Evolutionary conservation across 1,284 basidiomycete species (phyloP).

Genomic region (Heterobasidion annosum): DNA sequence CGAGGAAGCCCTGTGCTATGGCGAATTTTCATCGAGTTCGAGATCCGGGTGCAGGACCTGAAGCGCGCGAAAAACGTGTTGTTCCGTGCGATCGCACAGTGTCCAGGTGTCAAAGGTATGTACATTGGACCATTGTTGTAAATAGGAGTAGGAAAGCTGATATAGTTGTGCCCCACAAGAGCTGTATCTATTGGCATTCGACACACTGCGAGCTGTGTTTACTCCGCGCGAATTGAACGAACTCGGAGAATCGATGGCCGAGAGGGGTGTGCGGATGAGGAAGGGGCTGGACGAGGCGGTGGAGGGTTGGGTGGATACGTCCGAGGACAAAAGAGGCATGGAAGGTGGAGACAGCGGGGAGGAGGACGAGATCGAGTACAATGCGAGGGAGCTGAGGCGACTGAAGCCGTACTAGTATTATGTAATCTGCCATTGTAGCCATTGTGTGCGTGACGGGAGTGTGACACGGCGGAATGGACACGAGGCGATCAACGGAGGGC

Average conservation of each 20-base stretch:
- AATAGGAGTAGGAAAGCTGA: slow-evolving; percentile 2
- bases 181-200: slow-evolving; percentile 82
- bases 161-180: slow-evolving; percentile 33
- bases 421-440: neutral
- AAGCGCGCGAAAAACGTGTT: slow-evolving; percentile 69
- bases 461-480: neutral
- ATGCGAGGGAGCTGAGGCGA: slow-evolving; percentile 48
- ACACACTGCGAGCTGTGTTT: slow-evolving; percentile 63
- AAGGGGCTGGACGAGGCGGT: slow-evolving; percentile 57
- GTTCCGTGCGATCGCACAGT: slow-evolving; percentile 76
- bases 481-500: neutral
- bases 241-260: slow-evolving; percentile 73
- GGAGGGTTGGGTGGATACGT: slow-evolving; percentile 28
- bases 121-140: slow-evolving; percentile 1
- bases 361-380: slow-evolving; percentile 53
- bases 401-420: slow-evolving; percentile 48
- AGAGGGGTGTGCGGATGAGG: slow-evolving; percentile 71
- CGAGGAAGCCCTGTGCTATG: slow-evolving; percentile 64
- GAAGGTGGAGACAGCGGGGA: slow-evolving; percentile 24
- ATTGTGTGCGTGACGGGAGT: neutral
- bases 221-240: slow-evolving; percentile 55
- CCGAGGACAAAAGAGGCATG: slow-evolving; percentile 16
- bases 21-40: slow-evolving; percentile 78
- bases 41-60: slow-evolving; percentile 55
- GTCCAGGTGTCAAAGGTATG: slow-evolving; percentile 73